Evolutionary conservation across 176 grass and related monocot species (phyloP), one percentile per base, ranked within the genome.

Genomic region (Calamus simplicifolius): DNA sequence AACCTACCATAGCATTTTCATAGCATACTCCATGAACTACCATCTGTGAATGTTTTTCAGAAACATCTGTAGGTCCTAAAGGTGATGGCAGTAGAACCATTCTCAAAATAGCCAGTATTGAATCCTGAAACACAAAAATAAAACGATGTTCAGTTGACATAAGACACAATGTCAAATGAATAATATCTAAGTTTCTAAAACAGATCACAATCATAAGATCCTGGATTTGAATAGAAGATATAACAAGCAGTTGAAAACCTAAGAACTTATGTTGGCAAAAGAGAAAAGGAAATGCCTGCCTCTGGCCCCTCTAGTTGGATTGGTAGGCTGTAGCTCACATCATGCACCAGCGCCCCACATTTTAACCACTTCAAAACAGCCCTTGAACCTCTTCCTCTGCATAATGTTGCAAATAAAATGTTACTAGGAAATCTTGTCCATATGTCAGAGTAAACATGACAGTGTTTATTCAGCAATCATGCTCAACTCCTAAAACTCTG

Each of bases 311-410:
- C 78, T 53, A 97, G 53, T 67, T 85, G 72, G 62, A 97, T 29
- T 5, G 83, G 86, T 66, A 85, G 54, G 48, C 71, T 80, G 51
- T 90, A 97, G 62, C 80, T 85, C 61, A 83, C 67, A 77, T 96
- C 91, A 66, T 88, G 87, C 53, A 90, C 48, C 58, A 82, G 51
- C 0, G 80, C 71, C 49, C 80, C 84, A 66, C 59, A 73, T 69
- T 85, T 83, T 48, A 82, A 73, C 75, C 51, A 35, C 57, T 74
- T 82, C 61, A 97, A 79, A 50, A 82, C 63, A 74, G 78, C 70
- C 63, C 83, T 85, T 66, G 91, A 85, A 30, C 86, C 86, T 85
- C 75, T 85, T 67, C 86, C 80, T 31, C 80, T 95, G 67, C 58
- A 70, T 18, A 14, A 81, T 10, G 19, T 10, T 23, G 25, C 6